A percentile compares a stretch with the other conserved stretches of the same genome.
Evolutionary conservation across 805 yeast genomes (phyloP).

Genomic region (Sungouiella thailandica): DNA sequence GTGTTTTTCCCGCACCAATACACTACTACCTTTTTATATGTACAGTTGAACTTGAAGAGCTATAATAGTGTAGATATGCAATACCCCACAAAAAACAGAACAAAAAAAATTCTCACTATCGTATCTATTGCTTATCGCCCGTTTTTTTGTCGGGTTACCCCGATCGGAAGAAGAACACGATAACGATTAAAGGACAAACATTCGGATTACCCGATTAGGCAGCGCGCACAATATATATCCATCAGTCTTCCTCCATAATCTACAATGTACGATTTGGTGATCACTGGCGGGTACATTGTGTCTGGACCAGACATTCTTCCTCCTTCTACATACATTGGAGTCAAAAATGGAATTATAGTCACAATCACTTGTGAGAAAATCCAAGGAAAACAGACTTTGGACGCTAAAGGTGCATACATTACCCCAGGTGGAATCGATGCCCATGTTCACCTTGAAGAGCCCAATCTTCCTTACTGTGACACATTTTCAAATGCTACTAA

Average conservation of each 20-base stretch:
- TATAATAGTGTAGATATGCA: too few relatives aligned
- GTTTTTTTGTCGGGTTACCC: too few relatives aligned
- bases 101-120: too few relatives aligned
- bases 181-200: too few relatives aligned
- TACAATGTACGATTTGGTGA: conserved; percentile 16
- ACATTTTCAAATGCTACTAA: conserved; percentile 40
- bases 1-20: too few relatives aligned
- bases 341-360: conserved; percentile 34
- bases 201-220: not conserved
- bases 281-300: conserved; percentile 26
- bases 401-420: conserved; percentile 43
- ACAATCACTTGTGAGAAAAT: conserved; percentile 28
- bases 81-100: too few relatives aligned
- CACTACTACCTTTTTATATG: too few relatives aligned
- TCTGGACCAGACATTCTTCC: conserved; percentile 25
- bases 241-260: not conserved
- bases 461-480: conserved; percentile 36
- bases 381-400: conserved; percentile 26
- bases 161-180: too few relatives aligned
- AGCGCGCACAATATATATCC: not conserved
- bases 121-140: too few relatives aligned
- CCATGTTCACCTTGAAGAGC: conserved; percentile 46
- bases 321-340: conserved; percentile 36
- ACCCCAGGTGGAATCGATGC: conserved; percentile 52
- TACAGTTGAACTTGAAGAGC: too few relatives aligned